Evolutionary conservation across 352 stramenopile species (phyloP).

Genomic region (Globisporangium cystogenes): DNA sequence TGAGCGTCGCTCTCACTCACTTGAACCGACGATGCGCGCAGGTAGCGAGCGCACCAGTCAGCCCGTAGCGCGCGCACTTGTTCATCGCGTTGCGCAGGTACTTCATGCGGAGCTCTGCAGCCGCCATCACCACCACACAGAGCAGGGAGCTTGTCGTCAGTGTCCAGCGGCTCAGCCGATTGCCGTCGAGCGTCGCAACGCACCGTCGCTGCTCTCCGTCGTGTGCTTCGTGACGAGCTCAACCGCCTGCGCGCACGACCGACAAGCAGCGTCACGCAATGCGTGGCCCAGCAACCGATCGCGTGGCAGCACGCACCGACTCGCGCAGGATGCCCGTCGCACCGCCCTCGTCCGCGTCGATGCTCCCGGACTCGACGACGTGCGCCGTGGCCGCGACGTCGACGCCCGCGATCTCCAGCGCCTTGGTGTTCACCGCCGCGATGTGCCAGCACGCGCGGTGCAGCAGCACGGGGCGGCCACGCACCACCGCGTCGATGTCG

Average conservation of each 20-base stretch:
- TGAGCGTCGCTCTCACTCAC: not conserved
- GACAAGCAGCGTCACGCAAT: not conserved
- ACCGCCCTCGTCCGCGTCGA: slow-evolving; percentile 62
- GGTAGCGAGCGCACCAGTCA: slow-evolving; percentile 68
- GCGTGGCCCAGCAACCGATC: not conserved
- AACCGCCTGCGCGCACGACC: slow-evolving; percentile 39
- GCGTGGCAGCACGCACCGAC: slow-evolving; percentile 24
- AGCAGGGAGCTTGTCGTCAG: too few species aligned
- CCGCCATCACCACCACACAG: not conserved
- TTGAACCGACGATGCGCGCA: not conserved
- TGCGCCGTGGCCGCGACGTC: slow-evolving; percentile 28
- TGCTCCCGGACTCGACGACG: slow-evolving; percentile 31
- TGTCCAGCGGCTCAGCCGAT: too few species aligned
- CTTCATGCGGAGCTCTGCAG: slow-evolving; percentile 45
- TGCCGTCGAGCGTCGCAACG: too few species aligned
- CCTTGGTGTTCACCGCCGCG: slow-evolving; percentile 80
- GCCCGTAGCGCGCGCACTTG: slow-evolving; percentile 61
- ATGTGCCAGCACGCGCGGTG: slow-evolving; percentile 90
- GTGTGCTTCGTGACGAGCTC: slow-evolving; percentile 67
- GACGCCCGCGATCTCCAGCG: slow-evolving; percentile 63
- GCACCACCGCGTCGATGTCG: slow-evolving; percentile 75
- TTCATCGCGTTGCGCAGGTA: slow-evolving; percentile 58
- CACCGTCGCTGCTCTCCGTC: slow-evolving; percentile 61
- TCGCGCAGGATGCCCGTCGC: slow-evolving; percentile 69
- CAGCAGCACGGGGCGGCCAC: slow-evolving; percentile 64